Percentiles rank a stretch among this genome's conserved stretches.
Conservation (phyloP, 2,329 filamentous ascomycete genomes). For the Amylocarpus encephaloides region DNA sequence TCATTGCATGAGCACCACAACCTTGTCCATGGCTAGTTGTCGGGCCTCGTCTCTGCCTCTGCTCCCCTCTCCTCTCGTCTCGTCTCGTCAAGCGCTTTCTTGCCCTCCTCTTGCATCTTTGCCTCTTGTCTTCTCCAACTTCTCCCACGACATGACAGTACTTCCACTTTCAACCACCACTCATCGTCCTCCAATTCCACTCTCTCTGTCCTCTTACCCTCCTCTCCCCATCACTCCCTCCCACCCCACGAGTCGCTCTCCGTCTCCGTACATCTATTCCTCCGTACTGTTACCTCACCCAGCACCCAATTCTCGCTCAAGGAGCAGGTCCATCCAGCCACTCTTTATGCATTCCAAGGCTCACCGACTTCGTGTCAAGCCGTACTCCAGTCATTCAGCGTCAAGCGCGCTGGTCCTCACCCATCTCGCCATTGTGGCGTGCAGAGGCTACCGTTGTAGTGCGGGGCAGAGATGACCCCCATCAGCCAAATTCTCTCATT, state of each 20-base stretch:
- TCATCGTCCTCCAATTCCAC: background rate
- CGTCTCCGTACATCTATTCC: too few species aligned
- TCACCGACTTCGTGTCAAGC: slow-evolving; percentile 35
- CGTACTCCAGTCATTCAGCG: slow-evolving; percentile 32
- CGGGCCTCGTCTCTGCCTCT: background rate
- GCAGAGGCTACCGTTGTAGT: slow-evolving; percentile 27
- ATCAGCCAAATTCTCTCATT: background rate
- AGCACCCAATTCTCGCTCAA: slow-evolving; percentile 12
- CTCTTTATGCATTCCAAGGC: slow-evolving; percentile 31
- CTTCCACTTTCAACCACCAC: background rate
- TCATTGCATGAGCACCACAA: slow-evolving; percentile 59
- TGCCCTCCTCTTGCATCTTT: background rate
- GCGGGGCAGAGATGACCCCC: slow-evolving; percentile 26
- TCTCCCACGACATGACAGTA: background rate
- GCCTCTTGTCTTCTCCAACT: background rate
- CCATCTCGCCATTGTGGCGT: slow-evolving; percentile 19
- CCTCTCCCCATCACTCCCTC: background rate
- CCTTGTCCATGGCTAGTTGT: slow-evolving; percentile 26
- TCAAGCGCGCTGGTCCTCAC: slow-evolving; percentile 20
- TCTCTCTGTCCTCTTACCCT: background rate
- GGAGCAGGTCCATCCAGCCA: slow-evolving; percentile 26
- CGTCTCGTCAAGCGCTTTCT: background rate
- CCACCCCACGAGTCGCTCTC: too few species aligned
- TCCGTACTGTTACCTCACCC: background rate
- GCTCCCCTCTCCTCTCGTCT: background rate